Evolutionary conservation across 176 grass and related monocot species (phyloP).

Genomic region (Olyra latifolia): DNA sequence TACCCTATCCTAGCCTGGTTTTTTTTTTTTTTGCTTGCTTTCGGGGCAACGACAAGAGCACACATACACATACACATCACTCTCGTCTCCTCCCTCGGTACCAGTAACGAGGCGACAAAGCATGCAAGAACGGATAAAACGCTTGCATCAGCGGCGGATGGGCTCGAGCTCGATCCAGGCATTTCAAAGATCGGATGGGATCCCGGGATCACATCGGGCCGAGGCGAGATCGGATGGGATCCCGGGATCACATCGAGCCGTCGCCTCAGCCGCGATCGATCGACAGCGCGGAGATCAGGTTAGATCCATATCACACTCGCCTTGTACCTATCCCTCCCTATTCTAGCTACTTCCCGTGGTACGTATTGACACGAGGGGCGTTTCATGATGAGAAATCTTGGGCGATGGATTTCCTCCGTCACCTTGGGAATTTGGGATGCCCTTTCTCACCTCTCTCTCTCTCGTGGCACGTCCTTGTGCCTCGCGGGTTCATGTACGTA

Average conservation of each 20-base stretch:
- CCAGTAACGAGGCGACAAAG: slow-evolving; percentile 27
- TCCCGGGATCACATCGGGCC: slow-evolving; percentile 37
- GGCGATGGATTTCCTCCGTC: slow-evolving; percentile 38
- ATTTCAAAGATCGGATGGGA: slow-evolving; percentile 20
- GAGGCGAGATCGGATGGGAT: slow-evolving; percentile 40
- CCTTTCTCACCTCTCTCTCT: background rate
- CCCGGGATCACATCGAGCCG: slow-evolving; percentile 36
- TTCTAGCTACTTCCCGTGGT: background rate
- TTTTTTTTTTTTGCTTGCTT: background rate
- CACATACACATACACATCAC: too few relatives aligned
- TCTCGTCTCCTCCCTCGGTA: background rate
- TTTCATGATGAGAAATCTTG: slow-evolving; percentile 45
- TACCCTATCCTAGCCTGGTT: background rate
- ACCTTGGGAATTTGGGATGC: background rate
- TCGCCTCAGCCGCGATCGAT: slow-evolving; percentile 12
- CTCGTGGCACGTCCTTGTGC: slow-evolving; percentile 1
- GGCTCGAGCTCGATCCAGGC: background rate
- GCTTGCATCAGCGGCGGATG: slow-evolving; percentile 16
- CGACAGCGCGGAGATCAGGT: slow-evolving; percentile 8
- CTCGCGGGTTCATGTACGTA: background rate
- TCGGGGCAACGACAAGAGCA: background rate
- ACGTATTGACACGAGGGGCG: background rate
- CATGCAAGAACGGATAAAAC: slow-evolving; percentile 19
- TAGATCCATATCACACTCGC: slow-evolving; percentile 2
- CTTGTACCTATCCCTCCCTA: background rate